Evolutionary conservation across 306 rosid species (phyloP).

Genomic region (Citrullus amarus): DNA sequence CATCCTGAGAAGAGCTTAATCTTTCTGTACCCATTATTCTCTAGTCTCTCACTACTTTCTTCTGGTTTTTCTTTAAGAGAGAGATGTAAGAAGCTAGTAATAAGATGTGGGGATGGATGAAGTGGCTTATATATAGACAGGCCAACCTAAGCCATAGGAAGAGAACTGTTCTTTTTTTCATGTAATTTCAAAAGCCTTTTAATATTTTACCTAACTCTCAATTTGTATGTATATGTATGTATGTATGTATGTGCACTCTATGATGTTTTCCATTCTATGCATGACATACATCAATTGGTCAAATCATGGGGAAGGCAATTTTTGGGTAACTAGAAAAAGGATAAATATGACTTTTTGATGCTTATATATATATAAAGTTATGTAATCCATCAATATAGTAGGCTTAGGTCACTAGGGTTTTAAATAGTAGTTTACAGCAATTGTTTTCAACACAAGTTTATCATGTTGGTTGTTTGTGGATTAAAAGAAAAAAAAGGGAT

Average conservation of each 20-base stretch:
- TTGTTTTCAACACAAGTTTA: neutral
- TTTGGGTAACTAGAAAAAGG: neutral
- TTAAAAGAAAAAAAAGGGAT: neutral
- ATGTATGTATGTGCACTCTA: neutral
- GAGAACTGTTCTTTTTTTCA: neutral
- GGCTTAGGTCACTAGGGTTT: neutral
- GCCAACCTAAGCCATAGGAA: neutral
- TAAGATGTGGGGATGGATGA: neutral
- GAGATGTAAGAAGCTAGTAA: neutral
- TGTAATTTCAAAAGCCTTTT: neutral
- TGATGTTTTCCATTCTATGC: neutral
- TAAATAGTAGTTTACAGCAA: neutral
- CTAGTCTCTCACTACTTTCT: neutral
- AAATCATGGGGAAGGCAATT: neutral
- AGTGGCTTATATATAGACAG: neutral
- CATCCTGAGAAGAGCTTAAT: constrained; percentile 11
- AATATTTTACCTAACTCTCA: neutral
- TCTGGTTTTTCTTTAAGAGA: neutral
- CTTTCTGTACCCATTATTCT: constrained; percentile 1
- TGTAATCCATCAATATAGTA: neutral
- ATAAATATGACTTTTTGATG: neutral
- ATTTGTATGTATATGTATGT: neutral
- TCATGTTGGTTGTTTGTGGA: neutral
- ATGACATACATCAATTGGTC: constrained; percentile 7
- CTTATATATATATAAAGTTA: neutral